Conservation (phyloP, 768 basidiomycete genomes). For the Trametes gibbosa region DNA sequence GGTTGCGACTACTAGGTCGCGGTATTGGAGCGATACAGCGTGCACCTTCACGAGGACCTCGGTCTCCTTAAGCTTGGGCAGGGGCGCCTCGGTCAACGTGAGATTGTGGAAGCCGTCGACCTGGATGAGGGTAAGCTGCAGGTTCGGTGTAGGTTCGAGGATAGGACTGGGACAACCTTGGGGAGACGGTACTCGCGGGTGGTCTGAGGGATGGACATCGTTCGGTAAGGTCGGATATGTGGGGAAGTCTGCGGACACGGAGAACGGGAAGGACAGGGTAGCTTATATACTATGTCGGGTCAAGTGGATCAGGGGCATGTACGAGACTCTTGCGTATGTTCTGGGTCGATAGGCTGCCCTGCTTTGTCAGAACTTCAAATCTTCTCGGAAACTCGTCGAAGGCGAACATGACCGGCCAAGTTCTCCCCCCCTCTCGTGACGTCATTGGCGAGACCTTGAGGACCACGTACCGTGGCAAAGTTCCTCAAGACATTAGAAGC, state of each 20-base stretch:
- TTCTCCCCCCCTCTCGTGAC: no score
- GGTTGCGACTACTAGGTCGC: slow-evolving; percentile 46
- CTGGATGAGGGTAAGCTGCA: slow-evolving; percentile 8
- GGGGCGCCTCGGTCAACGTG: slow-evolving; percentile 24
- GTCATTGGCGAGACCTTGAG: no score
- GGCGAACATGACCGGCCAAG: no score
- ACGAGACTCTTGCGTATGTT: no score
- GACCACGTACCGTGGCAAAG: no score
- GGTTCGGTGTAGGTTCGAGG: not conserved
- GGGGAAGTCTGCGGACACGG: not conserved
- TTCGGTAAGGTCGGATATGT: not conserved
- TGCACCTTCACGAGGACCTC: slow-evolving; percentile 57
- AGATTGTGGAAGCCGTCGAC: slow-evolving; percentile 30
- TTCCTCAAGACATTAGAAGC: no score
- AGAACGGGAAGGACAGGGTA: no score
- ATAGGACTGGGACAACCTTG: slow-evolving; percentile 6
- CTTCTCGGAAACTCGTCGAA: no score
- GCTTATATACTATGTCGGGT: no score
- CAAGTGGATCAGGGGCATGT: no score
- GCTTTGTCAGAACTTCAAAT: no score
- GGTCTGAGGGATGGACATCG: slow-evolving; percentile 17
- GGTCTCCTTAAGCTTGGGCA: slow-evolving; percentile 37
- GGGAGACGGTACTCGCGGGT: slow-evolving; percentile 27
- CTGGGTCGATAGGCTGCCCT: no score
- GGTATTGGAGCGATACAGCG: slow-evolving; percentile 55